Base-by-base conservation (phyloP, 805 yeast species). In the Ogataea allantospora region DNA sequence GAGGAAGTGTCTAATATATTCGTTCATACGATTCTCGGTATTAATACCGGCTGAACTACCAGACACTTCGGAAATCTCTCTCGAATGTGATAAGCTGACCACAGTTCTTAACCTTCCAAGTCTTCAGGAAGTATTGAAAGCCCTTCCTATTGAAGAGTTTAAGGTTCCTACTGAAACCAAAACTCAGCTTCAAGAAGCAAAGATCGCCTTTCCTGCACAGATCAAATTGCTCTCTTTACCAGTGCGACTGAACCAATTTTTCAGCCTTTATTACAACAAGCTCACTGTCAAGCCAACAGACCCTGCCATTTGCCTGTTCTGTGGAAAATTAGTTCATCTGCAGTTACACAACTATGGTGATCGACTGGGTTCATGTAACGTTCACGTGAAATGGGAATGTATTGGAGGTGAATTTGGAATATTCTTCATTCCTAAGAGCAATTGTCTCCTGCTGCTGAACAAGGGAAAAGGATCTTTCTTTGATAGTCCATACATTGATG, bases 281-380 rank as follows among this genome's bases (percentile, higher is more conserved):
- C 68, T 67, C 17, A 57, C 63, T 28, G 65, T 66, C 15, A 62
- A 56, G 50, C 69, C 67, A 20, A 71, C 70, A 31, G 95, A 89
- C 47, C 93, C 95, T 0, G 96, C 95, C 0, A 66, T 91, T 7
- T 91, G 99, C 54, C 62, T 91, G 38, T 82, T 81, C 44, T 93
- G 99, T 62, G 93, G 88, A 1, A 62, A 65, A 8, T 68, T 80
- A 6, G 69, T 86, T 15, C 79, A 80, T 44, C 63, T 80, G n/a
- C 96, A 89, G 52, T 77, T 66, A 44, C 59, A 67, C 27, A 73
- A 78, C 12, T 68, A 73, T 34, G 80, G 79, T 0, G 71, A 69
- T 28, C 59, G 61, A 4, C 60, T 65, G 13, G 98, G 98, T 0
- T 87, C 88, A 46, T 91, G 98, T 56, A 83, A 82, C 12, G 70